phyloP scores from a whole-genome alignment of 305 asterid species.

The Fraxinus sp. region DNA sequence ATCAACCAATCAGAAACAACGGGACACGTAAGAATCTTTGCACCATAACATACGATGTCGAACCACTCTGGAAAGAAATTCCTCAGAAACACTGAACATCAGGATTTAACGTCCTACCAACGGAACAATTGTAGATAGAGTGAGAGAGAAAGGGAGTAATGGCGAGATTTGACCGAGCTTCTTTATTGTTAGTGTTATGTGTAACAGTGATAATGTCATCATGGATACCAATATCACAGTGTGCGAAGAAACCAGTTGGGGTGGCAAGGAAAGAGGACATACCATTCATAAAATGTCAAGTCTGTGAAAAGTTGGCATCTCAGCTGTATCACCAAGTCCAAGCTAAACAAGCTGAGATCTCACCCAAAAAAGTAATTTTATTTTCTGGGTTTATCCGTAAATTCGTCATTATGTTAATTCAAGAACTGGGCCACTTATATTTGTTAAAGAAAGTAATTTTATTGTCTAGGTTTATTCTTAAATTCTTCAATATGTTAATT shows the following conservation, averaged over 20 bases:
- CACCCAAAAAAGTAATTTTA: constrained; percentile 65
- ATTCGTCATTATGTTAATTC: not conserved
- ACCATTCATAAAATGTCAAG: constrained; percentile 78
- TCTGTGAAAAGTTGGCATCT: constrained; percentile 67
- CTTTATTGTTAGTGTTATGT: constrained; percentile 17
- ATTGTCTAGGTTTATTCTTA: constrained; percentile 14
- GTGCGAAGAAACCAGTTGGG: constrained; percentile 69
- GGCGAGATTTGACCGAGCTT: constrained; percentile 35
- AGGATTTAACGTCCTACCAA: not conserved
- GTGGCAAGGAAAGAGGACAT: constrained; percentile 83
- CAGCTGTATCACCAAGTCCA: constrained; percentile 67
- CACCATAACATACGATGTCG: not conserved
- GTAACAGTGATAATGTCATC: constrained; percentile 27
- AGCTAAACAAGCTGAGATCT: constrained; percentile 63
- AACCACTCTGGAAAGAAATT: not conserved
- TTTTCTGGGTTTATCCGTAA: constrained; percentile 12
- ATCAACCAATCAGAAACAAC: constrained; percentile 58
- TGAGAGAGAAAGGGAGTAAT: constrained; percentile 21
- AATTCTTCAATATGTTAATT: not conserved
- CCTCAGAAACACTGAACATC: not conserved
- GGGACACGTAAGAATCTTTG: constrained; percentile 45
- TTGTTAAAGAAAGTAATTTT: constrained; percentile 4
- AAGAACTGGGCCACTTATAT: not conserved
- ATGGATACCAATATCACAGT: constrained; percentile 42
- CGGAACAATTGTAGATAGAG: not conserved